Evolutionary conservation across 2,329 filamentous ascomycete species (phyloP), one percentile per base, ranked within the genome.

Genomic region (Ceratocystis huliohia): DNA sequence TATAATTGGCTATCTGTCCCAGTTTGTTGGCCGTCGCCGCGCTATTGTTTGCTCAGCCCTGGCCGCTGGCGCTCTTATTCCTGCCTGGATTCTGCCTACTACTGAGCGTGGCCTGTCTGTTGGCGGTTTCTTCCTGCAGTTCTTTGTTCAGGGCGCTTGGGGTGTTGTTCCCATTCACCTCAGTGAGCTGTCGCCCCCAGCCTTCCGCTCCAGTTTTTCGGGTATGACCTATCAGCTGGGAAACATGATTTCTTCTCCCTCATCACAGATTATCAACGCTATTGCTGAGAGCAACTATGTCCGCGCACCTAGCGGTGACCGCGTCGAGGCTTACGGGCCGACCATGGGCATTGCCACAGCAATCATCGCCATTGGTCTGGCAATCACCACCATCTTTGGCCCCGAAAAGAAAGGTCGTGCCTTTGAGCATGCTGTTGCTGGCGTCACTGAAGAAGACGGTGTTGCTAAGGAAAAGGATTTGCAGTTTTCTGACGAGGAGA

Each of bases 111-210:
- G 79, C 22, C 81, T 89, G 2, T 86, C 84, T 0, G 86, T 81
- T 1, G 80, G 80, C 0, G 86, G 85, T 5, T 89, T 89, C 57
- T 94, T 94, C 75, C 82, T 93, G 76, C 88, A 91, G 73, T 89
- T 91, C 73, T 88, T 83, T 71, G 87, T 90, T 1, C 87, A 90
- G 73, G 88, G 88, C 25, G 88, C 87, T 0, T 91, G 88, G 88
- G 88, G 82, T 41, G 84, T 88, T 1, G 84, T 89, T n/a, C 87
- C 87, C 17, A 88, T 91, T 66, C 88, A 91, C 70, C 78, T 91
- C 3, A 91, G 89, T 82, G 88, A 92, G 73, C 78, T 91, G 7
- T 86, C 84, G 0, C 88, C 88, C 0, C 86, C 85, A 0, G 82
- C 83, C 0, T 88, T 91, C 78, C 80, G 88, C 3, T 89, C 88